Evolutionary conservation across 2,329 filamentous ascomycete genomes (phyloP).

Genomic region (Amauroascus verrucosus): DNA sequence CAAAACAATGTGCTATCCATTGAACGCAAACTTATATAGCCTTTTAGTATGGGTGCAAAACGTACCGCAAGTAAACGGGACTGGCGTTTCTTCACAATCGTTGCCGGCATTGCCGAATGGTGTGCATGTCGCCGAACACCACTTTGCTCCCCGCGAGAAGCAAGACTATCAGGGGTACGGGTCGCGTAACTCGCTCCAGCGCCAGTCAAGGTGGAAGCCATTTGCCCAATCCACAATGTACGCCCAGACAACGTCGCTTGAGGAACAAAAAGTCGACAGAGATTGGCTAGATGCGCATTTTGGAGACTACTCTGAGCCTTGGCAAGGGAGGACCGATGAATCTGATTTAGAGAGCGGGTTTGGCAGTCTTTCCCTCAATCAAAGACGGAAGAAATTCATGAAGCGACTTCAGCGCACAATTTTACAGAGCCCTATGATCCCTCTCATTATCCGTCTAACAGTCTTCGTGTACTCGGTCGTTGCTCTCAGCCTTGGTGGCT

Average conservation of each 20-base stretch:
- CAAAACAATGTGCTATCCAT: background rate
- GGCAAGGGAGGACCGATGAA: conserved; percentile 41
- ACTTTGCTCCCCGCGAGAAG: conserved; percentile 11
- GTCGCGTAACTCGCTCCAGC: conserved; percentile 12
- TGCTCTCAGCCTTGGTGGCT: conserved; percentile 66
- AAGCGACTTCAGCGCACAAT: conserved; percentile 58
- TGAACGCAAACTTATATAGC: too few relatives aligned
- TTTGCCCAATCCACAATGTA: conserved; percentile 37
- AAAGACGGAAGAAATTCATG: conserved; percentile 43
- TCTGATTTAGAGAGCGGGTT: conserved; percentile 44
- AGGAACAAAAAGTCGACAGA: conserved; percentile 34
- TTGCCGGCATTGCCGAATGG: conserved; percentile 11
- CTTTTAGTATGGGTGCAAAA: conserved; percentile 17
- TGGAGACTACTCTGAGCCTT: conserved; percentile 40
- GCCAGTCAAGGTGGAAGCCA: conserved; percentile 39
- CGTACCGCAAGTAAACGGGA: background rate
- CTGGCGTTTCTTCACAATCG: conserved; percentile 1
- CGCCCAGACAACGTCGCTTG: conserved; percentile 27
- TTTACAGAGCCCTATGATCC: conserved; percentile 73
- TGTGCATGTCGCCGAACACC: conserved; percentile 16
- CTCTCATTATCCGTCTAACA: conserved; percentile 68
- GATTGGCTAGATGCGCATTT: conserved; percentile 40
- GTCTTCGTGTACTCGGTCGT: conserved; percentile 75
- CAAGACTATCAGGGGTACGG: background rate
- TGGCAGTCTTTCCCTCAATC: conserved; percentile 42